Conservation (phyloP, 2,329 filamentous ascomycete genomes). For the Penicillium aurantiogriseum region DNA sequence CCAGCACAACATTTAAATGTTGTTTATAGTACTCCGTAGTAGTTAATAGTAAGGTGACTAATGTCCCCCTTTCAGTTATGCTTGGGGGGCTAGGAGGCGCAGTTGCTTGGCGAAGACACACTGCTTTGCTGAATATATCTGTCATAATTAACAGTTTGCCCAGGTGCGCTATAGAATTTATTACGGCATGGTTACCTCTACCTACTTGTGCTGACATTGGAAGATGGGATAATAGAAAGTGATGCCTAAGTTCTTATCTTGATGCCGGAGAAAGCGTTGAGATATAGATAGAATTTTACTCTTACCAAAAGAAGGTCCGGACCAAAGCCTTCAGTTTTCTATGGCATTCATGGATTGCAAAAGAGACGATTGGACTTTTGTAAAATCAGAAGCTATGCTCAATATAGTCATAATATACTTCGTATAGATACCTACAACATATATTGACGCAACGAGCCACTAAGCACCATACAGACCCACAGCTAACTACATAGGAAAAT, state of each 20-base stretch:
- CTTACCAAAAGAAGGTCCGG: neutral
- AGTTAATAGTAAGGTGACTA: neutral
- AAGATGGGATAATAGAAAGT: neutral
- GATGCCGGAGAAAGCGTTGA: neutral
- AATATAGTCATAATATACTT: neutral
- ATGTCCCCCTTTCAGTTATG: neutral
- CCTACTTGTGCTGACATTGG: neutral
- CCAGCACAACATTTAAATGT: neutral
- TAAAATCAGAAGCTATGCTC: neutral
- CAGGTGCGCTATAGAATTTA: neutral
- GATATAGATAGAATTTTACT: neutral
- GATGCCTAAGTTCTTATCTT: neutral
- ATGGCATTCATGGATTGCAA: neutral
- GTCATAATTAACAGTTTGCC: neutral
- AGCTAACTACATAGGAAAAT: neutral
- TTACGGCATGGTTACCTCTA: neutral
- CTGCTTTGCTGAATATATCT: conserved; percentile 8
- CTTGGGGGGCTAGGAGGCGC: neutral
- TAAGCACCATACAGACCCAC: neutral
- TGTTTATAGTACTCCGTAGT: too few relatives aligned
- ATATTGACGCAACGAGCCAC: neutral
- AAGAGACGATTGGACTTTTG: neutral
- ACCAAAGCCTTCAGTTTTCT: neutral
- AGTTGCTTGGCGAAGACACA: neutral
- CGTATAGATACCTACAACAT: too few relatives aligned